These are phyloP conservation scores for Mucor circinelloides DNA, from an alignment of 371 early-diverging fungal species.

Conservation along the genomic window DNA sequence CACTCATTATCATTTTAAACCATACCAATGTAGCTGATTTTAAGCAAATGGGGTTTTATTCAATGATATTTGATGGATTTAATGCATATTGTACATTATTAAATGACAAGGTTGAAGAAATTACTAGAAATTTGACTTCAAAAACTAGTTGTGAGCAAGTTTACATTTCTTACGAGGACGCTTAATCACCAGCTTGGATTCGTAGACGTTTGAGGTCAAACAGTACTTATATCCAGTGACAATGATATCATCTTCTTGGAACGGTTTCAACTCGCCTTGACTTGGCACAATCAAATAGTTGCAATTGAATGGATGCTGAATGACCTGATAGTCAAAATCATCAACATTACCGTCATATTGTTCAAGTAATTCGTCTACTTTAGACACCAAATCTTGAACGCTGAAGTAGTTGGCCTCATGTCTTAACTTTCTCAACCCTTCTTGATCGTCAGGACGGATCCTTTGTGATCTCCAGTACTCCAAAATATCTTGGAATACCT, in stretches of 20 bases:
- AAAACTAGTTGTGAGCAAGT: background rate
- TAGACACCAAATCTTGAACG: background rate
- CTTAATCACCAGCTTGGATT: background rate
- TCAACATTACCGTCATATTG: background rate
- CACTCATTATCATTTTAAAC: too few species aligned
- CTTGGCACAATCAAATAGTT: background rate
- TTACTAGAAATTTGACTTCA: too few species aligned
- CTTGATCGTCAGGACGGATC: background rate
- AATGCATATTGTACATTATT: too few species aligned
- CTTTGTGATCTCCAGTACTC: background rate
- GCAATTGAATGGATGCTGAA: background rate
- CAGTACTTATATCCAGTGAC: background rate
- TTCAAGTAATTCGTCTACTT: background rate
- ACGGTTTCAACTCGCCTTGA: background rate
- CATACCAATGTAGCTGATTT: too few species aligned
- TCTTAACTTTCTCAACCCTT: background rate
- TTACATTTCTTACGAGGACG: background rate
- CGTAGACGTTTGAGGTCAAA: background rate
- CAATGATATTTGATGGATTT: too few species aligned
- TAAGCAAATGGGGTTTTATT: too few species aligned
- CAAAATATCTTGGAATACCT: background rate
- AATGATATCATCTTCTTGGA: background rate
- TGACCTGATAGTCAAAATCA: background rate
- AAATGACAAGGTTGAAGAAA: too few species aligned
- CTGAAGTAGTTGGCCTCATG: background rate